phyloP scores from a whole-genome alignment of 169 alveolate genomes.

The Cryptosporidium bovis region DNA sequence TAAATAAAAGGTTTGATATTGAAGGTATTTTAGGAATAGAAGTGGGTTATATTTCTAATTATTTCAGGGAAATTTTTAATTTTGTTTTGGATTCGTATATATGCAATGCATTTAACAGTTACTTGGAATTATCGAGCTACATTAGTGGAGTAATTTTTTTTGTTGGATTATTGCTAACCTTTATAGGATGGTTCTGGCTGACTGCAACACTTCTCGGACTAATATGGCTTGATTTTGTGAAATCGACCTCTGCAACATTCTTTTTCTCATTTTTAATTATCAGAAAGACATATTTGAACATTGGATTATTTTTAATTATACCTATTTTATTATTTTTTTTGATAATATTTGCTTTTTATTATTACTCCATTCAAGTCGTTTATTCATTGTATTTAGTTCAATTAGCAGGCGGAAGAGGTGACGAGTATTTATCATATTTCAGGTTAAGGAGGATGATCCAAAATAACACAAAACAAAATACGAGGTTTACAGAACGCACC shows the following conservation, averaged over 20 bases:
- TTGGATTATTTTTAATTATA: background rate
- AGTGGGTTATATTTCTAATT: too few relatives aligned
- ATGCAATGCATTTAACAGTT: background rate
- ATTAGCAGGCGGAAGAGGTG: slow-evolving; percentile 75
- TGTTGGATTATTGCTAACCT: slow-evolving; percentile 11
- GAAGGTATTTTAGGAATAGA: background rate
- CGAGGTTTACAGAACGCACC: background rate
- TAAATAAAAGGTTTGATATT: background rate
- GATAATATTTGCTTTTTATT: slow-evolving; percentile 3
- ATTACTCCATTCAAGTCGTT: slow-evolving; percentile 47
- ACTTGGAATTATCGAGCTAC: slow-evolving; percentile 25
- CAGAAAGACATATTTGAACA: background rate
- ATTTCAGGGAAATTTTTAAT: too few relatives aligned
- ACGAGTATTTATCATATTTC: slow-evolving; percentile 46
- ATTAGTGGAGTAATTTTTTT: slow-evolving; percentile 13
- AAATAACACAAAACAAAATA: background rate
- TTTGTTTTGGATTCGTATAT: background rate
- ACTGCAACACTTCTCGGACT: slow-evolving; percentile 34
- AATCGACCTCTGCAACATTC: slow-evolving; percentile 10
- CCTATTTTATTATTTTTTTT: slow-evolving; percentile 9
- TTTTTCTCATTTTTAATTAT: slow-evolving; percentile 18
- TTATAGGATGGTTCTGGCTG: slow-evolving; percentile 42
- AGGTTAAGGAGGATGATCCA: slow-evolving; percentile 40
- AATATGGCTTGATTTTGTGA: slow-evolving; percentile 52
- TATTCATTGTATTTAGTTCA: slow-evolving; percentile 67